Evolutionary conservation across 345 rosid species (phyloP).

Genomic region (Microthlaspi erraticum): DNA sequence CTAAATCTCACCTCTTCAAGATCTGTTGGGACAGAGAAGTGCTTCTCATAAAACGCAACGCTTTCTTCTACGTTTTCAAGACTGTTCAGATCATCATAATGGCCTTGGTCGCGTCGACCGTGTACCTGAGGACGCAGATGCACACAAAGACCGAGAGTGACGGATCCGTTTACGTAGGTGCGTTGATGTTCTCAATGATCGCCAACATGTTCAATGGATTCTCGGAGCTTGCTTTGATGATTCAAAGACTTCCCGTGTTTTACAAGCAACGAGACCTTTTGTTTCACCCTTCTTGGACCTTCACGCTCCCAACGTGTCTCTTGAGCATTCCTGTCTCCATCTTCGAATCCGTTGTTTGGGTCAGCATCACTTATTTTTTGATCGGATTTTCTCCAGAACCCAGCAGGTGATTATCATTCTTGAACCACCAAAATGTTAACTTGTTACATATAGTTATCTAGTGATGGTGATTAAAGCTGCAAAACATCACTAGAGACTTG

Average conservation of each 20-base stretch:
- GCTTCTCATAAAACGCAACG: constrained; percentile 70
- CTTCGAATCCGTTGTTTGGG: constrained; percentile 77
- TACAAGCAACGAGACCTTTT: constrained; percentile 91
- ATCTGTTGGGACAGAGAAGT: constrained; percentile 83
- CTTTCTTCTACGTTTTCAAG: constrained; percentile 73
- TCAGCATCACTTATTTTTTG: constrained; percentile 60
- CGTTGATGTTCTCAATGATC: constrained; percentile 57
- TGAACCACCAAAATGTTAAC: not conserved
- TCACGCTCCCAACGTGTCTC: constrained; percentile 71
- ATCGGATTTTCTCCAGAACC: constrained; percentile 83
- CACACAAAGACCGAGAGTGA: constrained; percentile 56
- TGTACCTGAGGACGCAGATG: constrained; percentile 69
- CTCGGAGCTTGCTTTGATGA: constrained; percentile 73
- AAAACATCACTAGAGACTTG: not conserved
- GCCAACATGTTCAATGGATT: constrained; percentile 89
- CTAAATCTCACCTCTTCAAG: constrained; percentile 66
- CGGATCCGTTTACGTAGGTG: constrained; percentile 58
- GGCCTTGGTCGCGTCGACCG: constrained; percentile 62
- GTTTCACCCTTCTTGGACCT: constrained; percentile 88
- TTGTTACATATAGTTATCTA: not conserved
- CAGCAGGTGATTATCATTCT: constrained; percentile 54
- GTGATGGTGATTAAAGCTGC: not conserved
- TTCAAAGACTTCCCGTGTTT: constrained; percentile 80
- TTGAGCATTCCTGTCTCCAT: constrained; percentile 68
- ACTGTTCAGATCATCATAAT: constrained; percentile 66